These are phyloP conservation scores for Corynespora cassiicola DNA, from an alignment of 2,329 filamentous ascomycete species.

Conservation along the genomic window DNA sequence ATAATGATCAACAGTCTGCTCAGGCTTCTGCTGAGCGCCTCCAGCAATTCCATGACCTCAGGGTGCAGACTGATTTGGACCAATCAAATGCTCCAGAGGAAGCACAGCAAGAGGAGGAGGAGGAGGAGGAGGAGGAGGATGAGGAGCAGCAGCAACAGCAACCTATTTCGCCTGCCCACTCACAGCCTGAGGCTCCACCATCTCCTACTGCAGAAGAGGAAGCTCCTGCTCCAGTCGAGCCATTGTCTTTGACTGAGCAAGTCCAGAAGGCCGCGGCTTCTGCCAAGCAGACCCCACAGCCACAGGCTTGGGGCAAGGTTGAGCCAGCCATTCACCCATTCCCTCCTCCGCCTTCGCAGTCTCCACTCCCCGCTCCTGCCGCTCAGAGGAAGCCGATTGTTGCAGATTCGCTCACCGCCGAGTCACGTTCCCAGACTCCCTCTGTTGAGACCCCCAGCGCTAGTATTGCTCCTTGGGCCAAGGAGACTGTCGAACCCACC, in stretches of 20 bases:
- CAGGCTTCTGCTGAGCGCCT: slow-evolving; percentile 70
- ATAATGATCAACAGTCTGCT: slow-evolving; percentile 37
- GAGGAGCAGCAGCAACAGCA: too few species aligned
- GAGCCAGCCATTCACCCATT: slow-evolving; percentile 80
- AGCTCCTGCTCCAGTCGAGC: slow-evolving; percentile 50
- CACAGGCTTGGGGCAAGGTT: slow-evolving; percentile 65
- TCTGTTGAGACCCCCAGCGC: slow-evolving; percentile 68
- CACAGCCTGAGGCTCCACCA: slow-evolving; percentile 21
- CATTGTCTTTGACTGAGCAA: slow-evolving; percentile 80
- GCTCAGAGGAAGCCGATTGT: slow-evolving; percentile 87
- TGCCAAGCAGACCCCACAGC: slow-evolving; percentile 63
- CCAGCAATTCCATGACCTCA: slow-evolving; percentile 81
- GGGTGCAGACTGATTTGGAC: slow-evolving; percentile 72
- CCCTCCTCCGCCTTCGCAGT: slow-evolving; percentile 76
- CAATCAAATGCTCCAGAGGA: slow-evolving; percentile 35
- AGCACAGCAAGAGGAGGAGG: slow-evolving; percentile 20
- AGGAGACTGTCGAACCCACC: slow-evolving; percentile 73
- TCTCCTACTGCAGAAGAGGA: slow-evolving; percentile 9
- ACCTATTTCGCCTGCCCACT: slow-evolving; percentile 24
- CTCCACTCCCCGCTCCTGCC: slow-evolving; percentile 85
- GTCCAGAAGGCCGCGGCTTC: slow-evolving; percentile 78
- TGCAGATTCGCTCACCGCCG: slow-evolving; percentile 72
- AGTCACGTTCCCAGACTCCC: slow-evolving; percentile 78
- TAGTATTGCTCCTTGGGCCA: slow-evolving; percentile 93
- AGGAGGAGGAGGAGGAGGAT: slow-evolving; percentile 27